phyloP scores from a whole-genome alignment of 441 rosid genomes.

The Syzygium syzygioides region DNA sequence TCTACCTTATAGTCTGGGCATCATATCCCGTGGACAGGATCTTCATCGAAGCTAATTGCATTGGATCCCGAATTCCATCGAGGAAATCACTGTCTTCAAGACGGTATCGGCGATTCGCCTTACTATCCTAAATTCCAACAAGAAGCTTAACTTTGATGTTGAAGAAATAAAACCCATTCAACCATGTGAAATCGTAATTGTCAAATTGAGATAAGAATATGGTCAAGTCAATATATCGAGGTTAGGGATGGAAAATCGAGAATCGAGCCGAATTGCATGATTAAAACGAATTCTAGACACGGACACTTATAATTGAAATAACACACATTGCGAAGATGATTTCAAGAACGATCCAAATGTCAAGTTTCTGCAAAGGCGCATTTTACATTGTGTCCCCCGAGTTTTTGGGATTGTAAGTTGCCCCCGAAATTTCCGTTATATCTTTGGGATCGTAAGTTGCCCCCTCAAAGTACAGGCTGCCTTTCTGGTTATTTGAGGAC shows the following conservation, averaged over 20 bases:
- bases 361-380: too few species aligned
- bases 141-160: not conserved
- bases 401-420: too few species aligned
- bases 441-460: too few species aligned
- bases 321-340: too few species aligned
- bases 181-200: not conserved
- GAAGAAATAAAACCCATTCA: not conserved
- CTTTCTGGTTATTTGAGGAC: too few species aligned
- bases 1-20: not conserved
- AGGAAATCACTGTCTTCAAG: not conserved
- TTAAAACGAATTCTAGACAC: not conserved
- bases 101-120: accelerated
- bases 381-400: too few species aligned
- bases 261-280: not conserved
- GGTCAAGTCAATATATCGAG: not conserved
- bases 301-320: too few species aligned
- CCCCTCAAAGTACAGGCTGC: too few species aligned
- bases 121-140: not conserved
- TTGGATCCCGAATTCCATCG: accelerated
- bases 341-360: too few species aligned
- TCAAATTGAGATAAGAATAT: not conserved
- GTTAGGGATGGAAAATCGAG: not conserved
- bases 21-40: too few species aligned
- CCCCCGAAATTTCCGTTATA: too few species aligned
- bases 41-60: not conserved